Percentiles rank a stretch among this genome's conserved stretches.
These are phyloP conservation scores for Moesziomyces globuligerus DNA, from an alignment of 1,284 basidiomycete genomes.

Conservation along the genomic window DNA sequence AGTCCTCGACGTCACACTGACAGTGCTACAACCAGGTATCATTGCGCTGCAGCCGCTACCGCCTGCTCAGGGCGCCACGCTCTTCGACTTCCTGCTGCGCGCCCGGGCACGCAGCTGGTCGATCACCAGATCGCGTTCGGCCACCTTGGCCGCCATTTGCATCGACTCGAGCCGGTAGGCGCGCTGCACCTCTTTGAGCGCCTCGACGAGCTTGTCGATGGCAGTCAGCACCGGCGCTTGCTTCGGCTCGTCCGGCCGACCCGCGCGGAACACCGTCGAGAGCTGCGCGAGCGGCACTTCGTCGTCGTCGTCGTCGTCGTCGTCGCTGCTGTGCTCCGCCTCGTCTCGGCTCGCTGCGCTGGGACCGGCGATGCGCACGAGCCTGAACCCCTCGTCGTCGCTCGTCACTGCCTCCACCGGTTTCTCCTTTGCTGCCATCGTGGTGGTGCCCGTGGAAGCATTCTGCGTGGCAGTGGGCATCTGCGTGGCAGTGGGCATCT, in stretches of 20 bases:
- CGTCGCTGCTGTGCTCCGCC: not conserved
- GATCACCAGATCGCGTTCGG: constrained; percentile 16
- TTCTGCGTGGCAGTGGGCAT: too few relatives aligned
- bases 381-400: too few relatives aligned
- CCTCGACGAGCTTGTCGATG: constrained; percentile 1
- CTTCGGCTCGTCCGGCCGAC: not conserved
- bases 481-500: too few relatives aligned
- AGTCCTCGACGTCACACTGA: too few relatives aligned
- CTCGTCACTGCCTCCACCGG: too few relatives aligned
- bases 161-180: constrained; percentile 10
- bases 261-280: not conserved
- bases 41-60: too few relatives aligned
- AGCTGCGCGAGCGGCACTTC: constrained; percentile 7
- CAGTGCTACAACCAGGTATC: too few relatives aligned
- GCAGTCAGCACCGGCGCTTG: not conserved
- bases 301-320: constrained; percentile 12
- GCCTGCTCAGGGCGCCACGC: not conserved
- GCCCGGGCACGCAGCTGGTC: constrained; percentile 15
- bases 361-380: too few relatives aligned
- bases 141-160: constrained; percentile 4
- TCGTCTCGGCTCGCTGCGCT: not conserved
- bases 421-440: too few relatives aligned
- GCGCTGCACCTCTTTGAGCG: constrained; percentile 9
- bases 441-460: too few relatives aligned
- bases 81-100: not conserved